A percentile compares a stretch with the other conserved stretches of the same genome.
Conservation (phyloP, 805 yeast species). For the Yamadazyma philogaea region DNA sequence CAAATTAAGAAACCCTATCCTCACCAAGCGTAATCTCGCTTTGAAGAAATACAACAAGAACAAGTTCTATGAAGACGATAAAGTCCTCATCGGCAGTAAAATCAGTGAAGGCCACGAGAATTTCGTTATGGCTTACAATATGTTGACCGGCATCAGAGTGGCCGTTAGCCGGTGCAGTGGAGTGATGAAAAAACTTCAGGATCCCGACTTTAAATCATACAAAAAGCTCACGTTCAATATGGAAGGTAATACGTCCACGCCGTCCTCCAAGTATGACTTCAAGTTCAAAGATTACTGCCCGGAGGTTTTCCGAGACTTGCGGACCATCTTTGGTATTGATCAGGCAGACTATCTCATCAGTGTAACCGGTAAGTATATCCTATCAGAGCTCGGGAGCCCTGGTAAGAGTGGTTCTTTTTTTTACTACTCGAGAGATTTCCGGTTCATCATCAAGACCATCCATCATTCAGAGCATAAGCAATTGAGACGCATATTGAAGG, state of each 20-base stretch:
- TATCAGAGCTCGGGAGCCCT: slow-evolving; percentile 90
- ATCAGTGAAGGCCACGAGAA: slow-evolving; percentile 92
- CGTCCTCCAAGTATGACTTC: slow-evolving; percentile 92
- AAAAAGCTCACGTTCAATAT: slow-evolving; percentile 85
- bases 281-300: slow-evolving; percentile 97
- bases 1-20: slow-evolving; percentile 48
- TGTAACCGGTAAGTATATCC: slow-evolving; percentile 85
- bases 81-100: slow-evolving; percentile 70
- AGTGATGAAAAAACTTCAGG: slow-evolving; percentile 66
- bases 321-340: slow-evolving; percentile 79
- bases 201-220: slow-evolving; percentile 65
- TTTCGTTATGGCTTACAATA: slow-evolving; percentile 91
- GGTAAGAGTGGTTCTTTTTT: slow-evolving; percentile 97
- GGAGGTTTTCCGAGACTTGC: slow-evolving; percentile 82
- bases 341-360: slow-evolving; percentile 95
- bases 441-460: slow-evolving; percentile 93
- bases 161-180: slow-evolving; percentile 93
- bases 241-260: slow-evolving; percentile 84
- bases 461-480: slow-evolving; percentile 91
- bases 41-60: slow-evolving; percentile 24
- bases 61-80: slow-evolving; percentile 47
- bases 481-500: slow-evolving; percentile 65
- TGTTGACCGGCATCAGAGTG: slow-evolving; percentile 95
- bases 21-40: slow-evolving; percentile 42
- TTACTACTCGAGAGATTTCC: slow-evolving; percentile 89